These are phyloP conservation scores for Xylaria sp. DNA, from an alignment of 2,329 filamentous ascomycete species.

Conservation along the genomic window DNA sequence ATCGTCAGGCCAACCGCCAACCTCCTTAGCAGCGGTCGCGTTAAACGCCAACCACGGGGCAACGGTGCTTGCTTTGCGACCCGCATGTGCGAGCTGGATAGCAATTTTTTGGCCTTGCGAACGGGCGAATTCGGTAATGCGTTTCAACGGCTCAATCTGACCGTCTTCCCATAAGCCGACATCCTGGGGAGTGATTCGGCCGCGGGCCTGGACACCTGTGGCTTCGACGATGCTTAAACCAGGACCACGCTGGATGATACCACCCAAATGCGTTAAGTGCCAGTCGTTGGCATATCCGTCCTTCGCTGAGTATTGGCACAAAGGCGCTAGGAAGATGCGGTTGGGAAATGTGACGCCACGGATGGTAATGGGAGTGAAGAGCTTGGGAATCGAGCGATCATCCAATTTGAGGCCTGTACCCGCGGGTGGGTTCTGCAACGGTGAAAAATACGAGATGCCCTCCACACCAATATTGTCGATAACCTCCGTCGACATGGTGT, in stretches of 20 bases:
- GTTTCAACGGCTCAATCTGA: conserved; percentile 65
- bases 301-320: conserved; percentile 60
- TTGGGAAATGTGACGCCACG: conserved; percentile 59
- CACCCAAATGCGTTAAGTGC: conserved; percentile 79
- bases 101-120: conserved; percentile 71
- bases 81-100: conserved; percentile 77
- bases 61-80: conserved; percentile 55
- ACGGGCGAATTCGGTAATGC: conserved; percentile 58
- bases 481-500: conserved; percentile 15
- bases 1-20: conserved; percentile 54
- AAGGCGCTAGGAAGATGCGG: conserved; percentile 59
- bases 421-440: conserved; percentile 54
- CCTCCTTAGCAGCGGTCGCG: conserved; percentile 46
- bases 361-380: conserved; percentile 61
- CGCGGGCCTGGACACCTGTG: conserved; percentile 73
- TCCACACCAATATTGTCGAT: conserved; percentile 10
- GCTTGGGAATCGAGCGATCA: conserved; percentile 61
- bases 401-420: conserved; percentile 50
- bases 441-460: conserved; percentile 57
- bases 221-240: conserved; percentile 76
- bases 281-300: conserved; percentile 74
- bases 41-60: conserved; percentile 51
- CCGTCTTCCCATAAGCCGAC: conserved; percentile 76
- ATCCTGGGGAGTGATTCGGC: conserved; percentile 78
- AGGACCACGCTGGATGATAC: conserved; percentile 71